These are phyloP conservation scores for Chenopodium berlandieri DNA, from an alignment of 148 eudicot genomes.

Conservation along the genomic window DNA sequence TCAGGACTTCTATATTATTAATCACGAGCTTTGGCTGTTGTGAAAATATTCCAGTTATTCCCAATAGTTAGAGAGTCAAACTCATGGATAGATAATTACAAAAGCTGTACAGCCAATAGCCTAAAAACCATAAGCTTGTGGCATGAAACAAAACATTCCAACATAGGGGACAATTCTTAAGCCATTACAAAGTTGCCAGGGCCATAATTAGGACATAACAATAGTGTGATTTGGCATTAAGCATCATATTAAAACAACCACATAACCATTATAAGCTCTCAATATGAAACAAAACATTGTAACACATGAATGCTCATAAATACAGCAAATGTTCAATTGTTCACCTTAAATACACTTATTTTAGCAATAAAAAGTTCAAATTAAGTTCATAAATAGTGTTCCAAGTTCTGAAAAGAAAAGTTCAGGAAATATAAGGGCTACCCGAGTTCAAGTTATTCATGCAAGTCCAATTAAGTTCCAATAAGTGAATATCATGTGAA, in stretches of 20 bases:
- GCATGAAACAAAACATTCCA: neutral
- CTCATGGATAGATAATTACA: neutral
- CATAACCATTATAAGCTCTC: neutral
- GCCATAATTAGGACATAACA: neutral
- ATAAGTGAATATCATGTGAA: too few species aligned
- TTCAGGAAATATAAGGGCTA: too few species aligned
- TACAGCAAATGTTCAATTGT: too few species aligned
- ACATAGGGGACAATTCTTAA: neutral
- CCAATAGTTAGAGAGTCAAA: constrained; percentile 8
- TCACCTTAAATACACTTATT: too few species aligned
- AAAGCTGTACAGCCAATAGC: neutral
- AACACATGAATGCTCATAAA: too few species aligned
- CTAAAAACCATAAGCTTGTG: neutral
- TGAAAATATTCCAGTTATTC: constrained; percentile 6
- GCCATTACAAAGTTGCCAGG: neutral
- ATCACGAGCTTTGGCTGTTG: constrained; percentile 92
- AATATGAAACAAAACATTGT: neutral
- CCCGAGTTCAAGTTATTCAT: too few species aligned
- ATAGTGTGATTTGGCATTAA: neutral
- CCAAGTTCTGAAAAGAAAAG: too few species aligned
- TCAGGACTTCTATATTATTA: constrained; percentile 85
- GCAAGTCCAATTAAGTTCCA: too few species aligned
- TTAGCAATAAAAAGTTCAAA: too few species aligned
- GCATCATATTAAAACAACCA: neutral
- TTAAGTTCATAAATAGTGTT: too few species aligned